Percentiles rank a stretch among this genome's conserved stretches.
phyloP scores from a whole-genome alignment of 805 yeast species.

The Lachancea nothofagi region DNA sequence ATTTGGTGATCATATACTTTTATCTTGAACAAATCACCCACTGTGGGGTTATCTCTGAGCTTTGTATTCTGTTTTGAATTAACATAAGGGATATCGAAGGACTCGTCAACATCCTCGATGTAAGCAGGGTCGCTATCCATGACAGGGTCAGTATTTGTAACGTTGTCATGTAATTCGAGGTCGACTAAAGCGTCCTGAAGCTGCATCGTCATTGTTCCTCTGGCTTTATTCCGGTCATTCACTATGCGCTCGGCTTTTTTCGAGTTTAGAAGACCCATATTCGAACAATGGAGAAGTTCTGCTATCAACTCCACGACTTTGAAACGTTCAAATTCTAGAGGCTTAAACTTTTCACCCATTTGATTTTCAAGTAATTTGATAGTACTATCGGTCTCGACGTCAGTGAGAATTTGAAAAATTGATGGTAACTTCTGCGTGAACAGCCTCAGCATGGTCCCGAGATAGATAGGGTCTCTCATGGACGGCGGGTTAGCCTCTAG shows the following conservation, averaged over 20 bases:
- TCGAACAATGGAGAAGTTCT: constrained; percentile 93
- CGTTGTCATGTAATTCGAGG: constrained; percentile 16
- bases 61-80: constrained; percentile 36
- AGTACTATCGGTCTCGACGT: constrained; percentile 17
- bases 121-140: constrained; percentile 10
- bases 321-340: constrained; percentile 86
- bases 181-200: constrained; percentile 33
- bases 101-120: constrained; percentile 32
- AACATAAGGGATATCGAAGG: constrained; percentile 33
- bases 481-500: constrained; percentile 83
- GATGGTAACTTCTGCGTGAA: constrained; percentile 57
- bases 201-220: constrained; percentile 45
- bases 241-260: constrained; percentile 64
- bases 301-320: constrained; percentile 90
- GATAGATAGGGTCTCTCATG: constrained; percentile 81
- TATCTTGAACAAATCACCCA: constrained; percentile 85
- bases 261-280: constrained; percentile 87
- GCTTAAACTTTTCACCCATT: constrained; percentile 54
- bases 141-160: constrained; percentile 6
- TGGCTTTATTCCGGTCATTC: constrained; percentile 58
- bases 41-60: constrained; percentile 56
- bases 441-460: constrained; percentile 72
- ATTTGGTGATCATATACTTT: constrained; percentile 71
- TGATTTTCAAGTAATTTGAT: constrained; percentile 48
- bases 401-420: constrained; percentile 20